Evolutionary conservation across 2,329 filamentous ascomycete species (phyloP), one percentile per base, ranked within the genome.

Genomic region (Hymenoscyphus fructigenus): DNA sequence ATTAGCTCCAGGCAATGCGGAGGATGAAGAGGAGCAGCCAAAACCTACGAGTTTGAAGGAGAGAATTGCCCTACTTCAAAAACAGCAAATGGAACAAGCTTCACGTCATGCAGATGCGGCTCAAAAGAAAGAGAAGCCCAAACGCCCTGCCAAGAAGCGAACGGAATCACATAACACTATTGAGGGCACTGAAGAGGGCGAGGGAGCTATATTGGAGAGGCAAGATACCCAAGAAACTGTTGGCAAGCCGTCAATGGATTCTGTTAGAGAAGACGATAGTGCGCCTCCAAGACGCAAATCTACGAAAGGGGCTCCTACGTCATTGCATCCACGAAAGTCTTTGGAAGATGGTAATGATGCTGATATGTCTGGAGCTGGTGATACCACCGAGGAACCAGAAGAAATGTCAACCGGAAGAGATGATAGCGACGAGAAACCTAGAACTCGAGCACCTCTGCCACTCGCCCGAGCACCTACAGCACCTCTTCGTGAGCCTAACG

Each of bases 11-110:
- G 74, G 77, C 58, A 73, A 76, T 60, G 41, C 76, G 78, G 82
- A 80, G 26, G 84, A 82, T 53, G 86, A 81, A 5, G 92, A 95
- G 63, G 91, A 96, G 55, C 88, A 91, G 72, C 93, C 94, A 0
- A 97, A 98, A 78, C 92, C 93, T 28, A 91, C 92, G 63, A 97
- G 91, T 71, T 78, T 99, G 67, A 99, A 98, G 78, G 95, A 99
- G 77, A 87, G 95, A 67, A 97, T 99, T 79, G 95, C 95, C 32
- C 81, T 97, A 61, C 82, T 99, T 17, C 95, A 99, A 77, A 94
- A 91, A 75, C 93, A 98, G 76, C 95, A 99, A 78, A 82, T 92
- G 75, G 95, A 98, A 75, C 92, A 95, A 75, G 92, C 93, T 5
- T 85, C 90, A 68, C 85, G 93, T 61, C 91, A 94, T 78, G 91